Conservation (phyloP, 257 asterid species). For the Voacanga thouarsii region DNA sequence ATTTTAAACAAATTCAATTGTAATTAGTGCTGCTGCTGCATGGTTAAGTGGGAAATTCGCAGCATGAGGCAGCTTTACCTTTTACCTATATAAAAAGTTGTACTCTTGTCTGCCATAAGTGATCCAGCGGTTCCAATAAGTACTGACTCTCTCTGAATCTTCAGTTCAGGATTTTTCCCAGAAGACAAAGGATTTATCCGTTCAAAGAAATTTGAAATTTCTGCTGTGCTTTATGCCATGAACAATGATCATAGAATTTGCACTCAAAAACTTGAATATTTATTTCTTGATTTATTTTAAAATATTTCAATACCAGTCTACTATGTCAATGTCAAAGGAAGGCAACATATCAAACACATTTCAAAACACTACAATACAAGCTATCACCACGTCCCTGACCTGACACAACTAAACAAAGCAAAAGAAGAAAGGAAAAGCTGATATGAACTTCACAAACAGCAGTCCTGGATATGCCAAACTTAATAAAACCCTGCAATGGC, state of each 20-base stretch:
- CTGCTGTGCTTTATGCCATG: too few species aligned
- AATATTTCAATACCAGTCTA: background rate
- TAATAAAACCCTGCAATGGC: background rate
- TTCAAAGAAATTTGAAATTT: background rate
- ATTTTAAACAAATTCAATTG: too few species aligned
- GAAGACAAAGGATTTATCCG: background rate
- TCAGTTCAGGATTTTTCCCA: background rate
- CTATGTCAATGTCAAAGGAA: background rate
- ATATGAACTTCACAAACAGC: background rate
- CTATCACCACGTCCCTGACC: background rate
- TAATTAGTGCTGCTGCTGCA: too few species aligned
- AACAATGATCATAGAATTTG: background rate
- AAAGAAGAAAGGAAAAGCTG: background rate
- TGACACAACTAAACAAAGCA: background rate
- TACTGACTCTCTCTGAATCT: background rate
- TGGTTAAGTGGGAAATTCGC: background rate
- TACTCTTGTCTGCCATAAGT: constrained; percentile 1
- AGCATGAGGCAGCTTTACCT: background rate
- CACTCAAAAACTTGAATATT: background rate
- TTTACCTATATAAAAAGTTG: background rate
- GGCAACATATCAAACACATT: background rate
- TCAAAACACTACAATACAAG: background rate
- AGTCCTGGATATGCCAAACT: background rate
- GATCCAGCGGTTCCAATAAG: background rate
- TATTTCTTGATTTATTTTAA: background rate